phyloP scores from a whole-genome alignment of 2,329 filamentous ascomycete species.

The Aspergillus japonicus region DNA sequence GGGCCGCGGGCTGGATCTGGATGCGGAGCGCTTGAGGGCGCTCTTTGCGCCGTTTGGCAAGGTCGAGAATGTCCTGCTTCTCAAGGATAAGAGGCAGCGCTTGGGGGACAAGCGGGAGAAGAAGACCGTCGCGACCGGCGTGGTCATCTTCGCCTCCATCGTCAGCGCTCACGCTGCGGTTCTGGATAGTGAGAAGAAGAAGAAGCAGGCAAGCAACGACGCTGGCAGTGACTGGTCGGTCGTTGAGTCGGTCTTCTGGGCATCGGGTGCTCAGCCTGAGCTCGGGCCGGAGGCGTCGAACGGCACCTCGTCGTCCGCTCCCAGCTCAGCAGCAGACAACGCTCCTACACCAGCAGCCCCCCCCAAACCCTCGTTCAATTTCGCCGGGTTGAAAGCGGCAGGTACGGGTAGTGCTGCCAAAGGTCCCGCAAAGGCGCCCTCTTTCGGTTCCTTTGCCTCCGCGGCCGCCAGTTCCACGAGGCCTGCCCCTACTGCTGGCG shows the following conservation, averaged over 20 bases:
- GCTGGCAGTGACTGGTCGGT: conserved; percentile 46
- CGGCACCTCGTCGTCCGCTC: conserved; percentile 14
- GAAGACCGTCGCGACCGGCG: conserved; percentile 52
- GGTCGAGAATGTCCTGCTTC: conserved; percentile 54
- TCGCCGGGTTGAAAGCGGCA: conserved; percentile 33
- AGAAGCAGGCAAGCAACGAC: conserved; percentile 22
- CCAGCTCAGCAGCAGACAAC: conserved; percentile 20
- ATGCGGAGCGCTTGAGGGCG: conserved; percentile 46
- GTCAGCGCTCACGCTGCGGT: conserved; percentile 59
- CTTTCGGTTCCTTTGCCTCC: conserved; percentile 43
- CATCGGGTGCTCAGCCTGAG: conserved; percentile 54
- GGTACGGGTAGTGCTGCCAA: conserved; percentile 16
- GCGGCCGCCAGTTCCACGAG: conserved; percentile 29
- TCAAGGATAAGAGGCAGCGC: conserved; percentile 57
- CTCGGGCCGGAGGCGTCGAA: conserved; percentile 25
- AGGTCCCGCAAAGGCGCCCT: conserved; percentile 37
- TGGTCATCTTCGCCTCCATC: conserved; percentile 58
- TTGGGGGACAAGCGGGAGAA: conserved; percentile 52
- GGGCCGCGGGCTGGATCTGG: conserved; percentile 46
- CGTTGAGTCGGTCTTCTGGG: conserved; percentile 58
- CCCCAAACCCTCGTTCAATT: conserved; percentile 34
- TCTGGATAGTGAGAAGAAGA: conserved; percentile 47
- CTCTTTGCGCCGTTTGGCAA: conserved; percentile 57
- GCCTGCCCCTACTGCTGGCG: conserved; percentile 25
- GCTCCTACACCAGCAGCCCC: conserved; percentile 11